These are phyloP conservation scores for Coriaria nepalensis DNA, from an alignment of 306 rosid genomes.

Conservation along the genomic window DNA sequence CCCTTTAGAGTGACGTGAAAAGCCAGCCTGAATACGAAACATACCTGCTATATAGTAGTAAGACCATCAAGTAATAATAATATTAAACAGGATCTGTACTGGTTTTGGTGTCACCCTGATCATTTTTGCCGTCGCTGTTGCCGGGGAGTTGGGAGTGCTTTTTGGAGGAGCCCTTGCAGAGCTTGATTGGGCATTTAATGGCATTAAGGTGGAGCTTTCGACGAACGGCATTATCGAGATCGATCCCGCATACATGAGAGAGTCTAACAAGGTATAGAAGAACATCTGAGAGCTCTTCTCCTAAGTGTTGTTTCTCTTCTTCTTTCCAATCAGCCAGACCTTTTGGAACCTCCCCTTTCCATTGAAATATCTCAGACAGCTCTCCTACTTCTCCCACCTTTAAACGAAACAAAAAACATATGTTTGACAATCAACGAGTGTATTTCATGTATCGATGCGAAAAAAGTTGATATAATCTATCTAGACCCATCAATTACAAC, in stretches of 20 bases:
- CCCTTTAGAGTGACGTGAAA: too few relatives aligned
- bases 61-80: too few relatives aligned
- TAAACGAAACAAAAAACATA: neutral
- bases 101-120: too few relatives aligned
- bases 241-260: conserved; percentile 11
- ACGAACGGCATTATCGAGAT: conserved; percentile 13
- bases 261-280: conserved; percentile 13
- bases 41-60: too few relatives aligned
- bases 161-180: conserved; percentile 18
- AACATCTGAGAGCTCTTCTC: conserved; percentile 19
- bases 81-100: too few relatives aligned
- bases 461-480: too few relatives aligned
- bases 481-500: too few relatives aligned
- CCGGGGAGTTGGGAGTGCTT: conserved; percentile 9
- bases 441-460: neutral
- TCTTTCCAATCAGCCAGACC: conserved; percentile 18
- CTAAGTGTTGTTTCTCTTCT: conserved; percentile 11
- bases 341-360: conserved; percentile 14
- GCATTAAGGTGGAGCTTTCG: conserved; percentile 12
- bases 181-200: conserved; percentile 14
- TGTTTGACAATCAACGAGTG: neutral
- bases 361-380: conserved; percentile 11
- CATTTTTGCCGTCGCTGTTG: neutral
- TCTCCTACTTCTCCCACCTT: conserved; percentile 11
- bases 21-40: too few relatives aligned